These are phyloP conservation scores for Endothia cerciana DNA, from an alignment of 2,329 filamentous ascomycete species.

Conservation along the genomic window DNA sequence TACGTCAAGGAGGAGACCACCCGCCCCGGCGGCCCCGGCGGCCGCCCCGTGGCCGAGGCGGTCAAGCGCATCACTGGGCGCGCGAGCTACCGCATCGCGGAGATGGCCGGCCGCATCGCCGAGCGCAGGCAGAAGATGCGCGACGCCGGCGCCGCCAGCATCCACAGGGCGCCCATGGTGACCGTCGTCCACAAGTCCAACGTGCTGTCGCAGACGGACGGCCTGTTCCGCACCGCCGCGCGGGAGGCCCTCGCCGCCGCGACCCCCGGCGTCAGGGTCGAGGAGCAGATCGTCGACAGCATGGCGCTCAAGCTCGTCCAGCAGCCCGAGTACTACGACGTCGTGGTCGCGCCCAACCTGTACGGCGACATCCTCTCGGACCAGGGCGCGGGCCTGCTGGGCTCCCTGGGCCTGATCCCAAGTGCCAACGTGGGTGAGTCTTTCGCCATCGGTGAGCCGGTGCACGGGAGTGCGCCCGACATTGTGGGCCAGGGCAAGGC, in stretches of 20 bases:
- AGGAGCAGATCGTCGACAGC: slow-evolving; percentile 98
- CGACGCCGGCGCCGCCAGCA: slow-evolving; percentile 59
- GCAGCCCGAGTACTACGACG: slow-evolving; percentile 92
- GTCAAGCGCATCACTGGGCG: slow-evolving; percentile 95
- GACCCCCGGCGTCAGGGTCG: slow-evolving; percentile 64
- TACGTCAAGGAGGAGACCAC: slow-evolving; percentile 98
- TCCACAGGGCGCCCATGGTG: slow-evolving; percentile 74
- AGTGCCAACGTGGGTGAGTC: slow-evolving; percentile 92
- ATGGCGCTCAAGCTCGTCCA: slow-evolving; percentile 99
- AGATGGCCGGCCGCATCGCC: slow-evolving; percentile 94
- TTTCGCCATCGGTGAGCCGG: slow-evolving; percentile 97
- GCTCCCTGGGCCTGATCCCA: slow-evolving; percentile 88
- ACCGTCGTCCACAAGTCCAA: slow-evolving; percentile 99
- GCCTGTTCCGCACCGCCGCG: slow-evolving; percentile 84
- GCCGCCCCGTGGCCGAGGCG: slow-evolving; percentile 87
- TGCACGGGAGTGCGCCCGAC: slow-evolving; percentile 94
- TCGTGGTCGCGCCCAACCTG: slow-evolving; percentile 95
- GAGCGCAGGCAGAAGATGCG: slow-evolving; percentile 83
- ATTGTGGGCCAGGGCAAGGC: slow-evolving; percentile 92
- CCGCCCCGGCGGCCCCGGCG: slow-evolving; percentile 67
- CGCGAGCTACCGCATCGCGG: slow-evolving; percentile 83
- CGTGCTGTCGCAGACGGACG: slow-evolving; percentile 94
- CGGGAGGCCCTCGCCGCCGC: slow-evolving; percentile 70
- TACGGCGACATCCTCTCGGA: slow-evolving; percentile 98
- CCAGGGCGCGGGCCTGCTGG: slow-evolving; percentile 91